Base-by-base conservation (phyloP, 306 rosid species). In the Urtica urens region DNA sequence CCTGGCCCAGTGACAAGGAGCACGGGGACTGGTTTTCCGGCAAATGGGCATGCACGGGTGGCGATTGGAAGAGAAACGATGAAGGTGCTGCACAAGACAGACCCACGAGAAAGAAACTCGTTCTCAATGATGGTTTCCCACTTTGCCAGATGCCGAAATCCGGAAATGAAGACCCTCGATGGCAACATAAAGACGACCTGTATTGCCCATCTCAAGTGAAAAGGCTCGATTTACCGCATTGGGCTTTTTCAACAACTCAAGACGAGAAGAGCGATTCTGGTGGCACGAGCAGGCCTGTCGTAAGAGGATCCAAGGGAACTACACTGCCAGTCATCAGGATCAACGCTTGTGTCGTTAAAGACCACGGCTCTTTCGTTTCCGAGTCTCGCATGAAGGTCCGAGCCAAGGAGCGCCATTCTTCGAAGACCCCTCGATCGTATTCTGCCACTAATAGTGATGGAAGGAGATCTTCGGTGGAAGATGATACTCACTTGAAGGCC, bases 11-110 rank as follows among this genome's bases (percentile, higher is more conserved):
- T 65, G 54, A 33, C 54, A 78, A 68, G 24, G 70, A 75, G 35
- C 55, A 77, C 50, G 55, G 57, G 46, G 99, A 92, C 57, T 85
- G 82, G 93, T 79, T 74, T 79, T 79, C 83, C 63, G 71, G 83
- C 27, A 75, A 58, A 47, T 92, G 99, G 99, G 61, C 96, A 42
- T 92, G 99, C 84, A 92, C 82, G 67, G 99, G 99, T 62, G 99
- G 99, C 27, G 99, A 92, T 70, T 92, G 99, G 96, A 82, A 68
- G 74, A 82, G 96, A 71, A 86, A 75, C 29, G 99, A 92, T 21
- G 99, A 92, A 51, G n/a, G n/a, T n/a, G 58, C 73, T 50, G 38
- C 68, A 39, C 93, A 64, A 64, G 96, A 82, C 61, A 73, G 73
- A 79, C 68, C 57, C 62, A 67, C 76, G 41, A 73, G 85, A 59